phyloP scores from a whole-genome alignment of 257 asterid genomes.

The Salvia splendens region DNA sequence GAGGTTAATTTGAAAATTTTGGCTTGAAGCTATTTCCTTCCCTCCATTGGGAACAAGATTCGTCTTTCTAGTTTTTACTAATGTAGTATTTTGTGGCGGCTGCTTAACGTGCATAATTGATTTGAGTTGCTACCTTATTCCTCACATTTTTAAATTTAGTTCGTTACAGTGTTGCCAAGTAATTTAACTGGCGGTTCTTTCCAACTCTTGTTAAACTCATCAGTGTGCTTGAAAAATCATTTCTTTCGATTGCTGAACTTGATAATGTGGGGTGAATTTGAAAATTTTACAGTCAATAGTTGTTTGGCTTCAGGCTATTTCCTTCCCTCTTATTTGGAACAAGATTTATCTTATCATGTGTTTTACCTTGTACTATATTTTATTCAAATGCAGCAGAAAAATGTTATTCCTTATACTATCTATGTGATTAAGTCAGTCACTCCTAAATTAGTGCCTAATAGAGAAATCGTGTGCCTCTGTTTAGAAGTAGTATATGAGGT shows the following conservation, averaged over 20 bases:
- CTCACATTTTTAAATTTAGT: too few relatives aligned
- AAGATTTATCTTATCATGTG: background rate
- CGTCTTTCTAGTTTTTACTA: too few relatives aligned
- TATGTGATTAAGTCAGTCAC: background rate
- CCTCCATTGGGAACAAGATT: background rate
- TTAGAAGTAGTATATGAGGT: background rate
- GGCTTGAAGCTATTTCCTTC: background rate
- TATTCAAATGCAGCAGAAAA: constrained; percentile 16
- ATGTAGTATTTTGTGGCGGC: too few relatives aligned
- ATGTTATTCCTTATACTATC: background rate
- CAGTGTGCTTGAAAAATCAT: background rate
- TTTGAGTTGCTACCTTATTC: too few relatives aligned
- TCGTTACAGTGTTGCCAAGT: too few relatives aligned
- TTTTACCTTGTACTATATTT: background rate
- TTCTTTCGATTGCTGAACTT: background rate
- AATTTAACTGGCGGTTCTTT: background rate
- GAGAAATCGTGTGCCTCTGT: background rate
- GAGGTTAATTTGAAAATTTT: constrained; percentile 9
- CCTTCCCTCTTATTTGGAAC: background rate
- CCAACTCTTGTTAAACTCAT: constrained; percentile 6
- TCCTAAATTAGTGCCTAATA: background rate
- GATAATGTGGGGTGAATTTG: constrained; percentile 13
- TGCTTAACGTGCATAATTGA: too few relatives aligned
- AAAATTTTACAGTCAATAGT: background rate
- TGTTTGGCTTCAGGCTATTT: background rate